Evolutionary conservation across 495 filamentous ascomycete species (phyloP).

Genomic region (Neurospora tetraspora): DNA sequence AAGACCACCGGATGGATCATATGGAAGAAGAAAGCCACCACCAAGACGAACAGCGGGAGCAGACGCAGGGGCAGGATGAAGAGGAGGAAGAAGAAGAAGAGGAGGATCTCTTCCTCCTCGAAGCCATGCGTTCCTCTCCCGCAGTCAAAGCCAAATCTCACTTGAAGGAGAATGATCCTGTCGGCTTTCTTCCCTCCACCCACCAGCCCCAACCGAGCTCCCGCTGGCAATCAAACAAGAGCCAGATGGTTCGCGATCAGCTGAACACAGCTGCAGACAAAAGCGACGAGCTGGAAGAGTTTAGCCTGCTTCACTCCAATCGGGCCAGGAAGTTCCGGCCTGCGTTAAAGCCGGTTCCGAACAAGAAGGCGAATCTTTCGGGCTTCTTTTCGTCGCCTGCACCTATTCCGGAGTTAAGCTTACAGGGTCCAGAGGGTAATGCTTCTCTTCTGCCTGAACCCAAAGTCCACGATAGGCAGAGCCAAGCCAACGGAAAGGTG

Average conservation of each 20-base stretch:
- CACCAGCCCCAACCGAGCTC: neutral
- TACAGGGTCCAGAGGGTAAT: neutral
- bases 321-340: constrained; percentile 4
- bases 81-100: constrained; percentile 28
- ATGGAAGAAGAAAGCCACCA: neutral
- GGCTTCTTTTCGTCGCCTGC: constrained; percentile 41
- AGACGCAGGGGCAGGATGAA: constrained; percentile 2
- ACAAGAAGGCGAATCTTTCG: constrained; percentile 28
- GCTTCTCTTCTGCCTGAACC: neutral
- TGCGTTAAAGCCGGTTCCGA: constrained; percentile 1
- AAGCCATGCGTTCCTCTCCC: constrained; percentile 23
- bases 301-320: neutral
- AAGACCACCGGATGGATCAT: neutral
- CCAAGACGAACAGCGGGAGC: neutral
- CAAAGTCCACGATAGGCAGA: neutral
- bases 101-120: constrained; percentile 37
- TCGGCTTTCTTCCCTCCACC: neutral
- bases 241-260: neutral
- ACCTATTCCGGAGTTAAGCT: constrained; percentile 20
- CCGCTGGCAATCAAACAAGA: neutral
- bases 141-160: neutral
- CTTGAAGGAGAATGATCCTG: neutral
- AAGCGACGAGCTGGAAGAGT: neutral
- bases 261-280: neutral
- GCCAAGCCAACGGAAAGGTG: neutral